Conservation (phyloP, 2,329 filamentous ascomycete species). For the Cryoendolithus antarcticus region DNA sequence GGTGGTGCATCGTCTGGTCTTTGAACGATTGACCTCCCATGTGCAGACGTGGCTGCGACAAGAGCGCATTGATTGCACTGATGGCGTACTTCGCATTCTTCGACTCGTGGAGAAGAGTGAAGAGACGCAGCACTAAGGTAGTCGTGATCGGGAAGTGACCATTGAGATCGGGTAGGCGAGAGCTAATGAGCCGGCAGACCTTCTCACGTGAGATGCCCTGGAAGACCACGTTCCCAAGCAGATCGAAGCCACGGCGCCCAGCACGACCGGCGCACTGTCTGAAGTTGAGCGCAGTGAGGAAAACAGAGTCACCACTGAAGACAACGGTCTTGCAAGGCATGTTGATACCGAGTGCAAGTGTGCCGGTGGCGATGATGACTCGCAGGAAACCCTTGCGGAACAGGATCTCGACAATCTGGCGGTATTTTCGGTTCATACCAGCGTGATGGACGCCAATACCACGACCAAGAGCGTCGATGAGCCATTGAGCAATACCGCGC, state of each 20-base stretch:
- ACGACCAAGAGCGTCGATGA: slow-evolving; percentile 50
- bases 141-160: slow-evolving; percentile 71
- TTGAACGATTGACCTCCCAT: slow-evolving; percentile 57
- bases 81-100: slow-evolving; percentile 50
- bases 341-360: slow-evolving; percentile 65
- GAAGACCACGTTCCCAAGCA: slow-evolving; percentile 72
- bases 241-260: slow-evolving; percentile 67
- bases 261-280: slow-evolving; percentile 66
- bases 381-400: slow-evolving; percentile 61
- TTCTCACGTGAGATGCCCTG: slow-evolving; percentile 50
- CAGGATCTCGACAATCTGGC: slow-evolving; percentile 60
- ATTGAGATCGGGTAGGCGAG: slow-evolving; percentile 58
- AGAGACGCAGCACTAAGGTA: slow-evolving; percentile 56
- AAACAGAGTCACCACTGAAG: slow-evolving; percentile 62
- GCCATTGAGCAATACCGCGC: slow-evolving; percentile 37
- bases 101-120: slow-evolving; percentile 55
- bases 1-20: slow-evolving; percentile 59
- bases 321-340: slow-evolving; percentile 76
- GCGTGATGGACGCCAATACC: slow-evolving; percentile 69
- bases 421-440: slow-evolving; percentile 66
- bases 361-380: slow-evolving; percentile 64
- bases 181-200: slow-evolving; percentile 57
- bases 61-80: slow-evolving; percentile 50
- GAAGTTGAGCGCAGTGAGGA: slow-evolving; percentile 62
- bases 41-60: slow-evolving; percentile 59